phyloP scores from a whole-genome alignment of 805 yeast genomes.

The Sugiyamaella americana region DNA sequence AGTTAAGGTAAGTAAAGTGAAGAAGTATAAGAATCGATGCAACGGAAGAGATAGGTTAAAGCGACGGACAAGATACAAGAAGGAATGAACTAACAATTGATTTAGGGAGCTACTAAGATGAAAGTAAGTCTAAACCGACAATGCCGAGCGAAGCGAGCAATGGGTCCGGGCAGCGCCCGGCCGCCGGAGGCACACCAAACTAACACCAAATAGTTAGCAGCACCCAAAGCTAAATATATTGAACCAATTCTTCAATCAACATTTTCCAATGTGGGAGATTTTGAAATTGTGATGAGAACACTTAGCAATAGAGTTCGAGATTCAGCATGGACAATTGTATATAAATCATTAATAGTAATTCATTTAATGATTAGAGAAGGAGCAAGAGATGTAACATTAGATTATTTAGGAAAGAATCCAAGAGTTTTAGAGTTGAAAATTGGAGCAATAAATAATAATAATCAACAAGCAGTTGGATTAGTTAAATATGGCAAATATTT shows the following conservation, averaged over 20 bases:
- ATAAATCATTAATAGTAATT: conserved; percentile 73
- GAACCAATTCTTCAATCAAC: conserved; percentile 84
- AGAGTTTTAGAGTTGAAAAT: conserved; percentile 43
- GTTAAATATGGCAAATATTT: conserved; percentile 69
- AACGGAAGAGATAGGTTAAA: too few species aligned
- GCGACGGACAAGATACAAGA: too few species aligned
- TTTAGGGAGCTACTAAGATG: conserved; percentile 1
- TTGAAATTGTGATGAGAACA: conserved; percentile 62
- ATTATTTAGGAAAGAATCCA: conserved; percentile 47
- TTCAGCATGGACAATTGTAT: conserved; percentile 86
- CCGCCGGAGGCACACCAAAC: too few species aligned
- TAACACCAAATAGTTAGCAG: conserved; percentile 75
- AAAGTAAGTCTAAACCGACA: neutral
- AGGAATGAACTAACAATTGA: too few species aligned
- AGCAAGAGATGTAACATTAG: conserved; percentile 64
- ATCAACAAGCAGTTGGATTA: conserved; percentile 37
- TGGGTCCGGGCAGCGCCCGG: too few species aligned
- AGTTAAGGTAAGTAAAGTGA: conserved; percentile 45
- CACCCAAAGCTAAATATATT: conserved; percentile 94
- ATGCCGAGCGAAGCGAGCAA: too few species aligned
- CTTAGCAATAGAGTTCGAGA: conserved; percentile 61
- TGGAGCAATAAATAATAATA: conserved; percentile 24
- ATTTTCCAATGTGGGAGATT: conserved; percentile 51
- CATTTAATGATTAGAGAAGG: conserved; percentile 95
- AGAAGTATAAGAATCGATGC: too few species aligned